Evolutionary conservation across 2,329 filamentous ascomycete genomes (phyloP), one percentile per base, ranked within the genome.

Genomic region (Penicillium paneum): DNA sequence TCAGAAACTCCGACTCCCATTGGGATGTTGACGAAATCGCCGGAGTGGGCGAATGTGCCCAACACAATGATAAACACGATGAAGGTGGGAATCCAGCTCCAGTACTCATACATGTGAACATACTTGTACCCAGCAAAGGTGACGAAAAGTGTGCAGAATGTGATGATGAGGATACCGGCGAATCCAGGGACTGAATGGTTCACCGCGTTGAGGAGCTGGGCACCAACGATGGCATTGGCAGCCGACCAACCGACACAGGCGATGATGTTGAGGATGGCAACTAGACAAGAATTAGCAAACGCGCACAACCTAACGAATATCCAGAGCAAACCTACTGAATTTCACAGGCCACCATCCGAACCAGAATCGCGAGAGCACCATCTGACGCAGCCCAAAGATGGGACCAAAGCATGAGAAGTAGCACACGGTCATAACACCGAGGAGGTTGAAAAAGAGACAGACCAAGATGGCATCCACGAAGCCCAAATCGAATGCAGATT

Each of bases 361-460:
- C 74, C 81, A 91, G 74, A 87, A 91, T 34, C 89, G 80, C 11
- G 86, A 85, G n/a, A 92, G 78, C 1, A 91, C 87, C 85, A 92
- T 91, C 67, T 91, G 89, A 51, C 89, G 83, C 59, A 91, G 78
- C 4, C 89, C 89, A 61, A 90, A 91, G 8, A 76, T 76, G 3
- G 89, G 86, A 3, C 89, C 89, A 66, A 91, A 90, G 17, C 84
- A 89, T 2, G 86, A 88, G 77, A 91, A 91, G 73, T 87, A 90
- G 67, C 83, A 87, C 15, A 90, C 88, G 0, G 88, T 86, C 45
- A 86, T 67, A 45, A 88, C 81, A n/a, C 86, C 88, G 10, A 93
- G 76, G 5, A 90, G 67, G 64, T 91, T 92, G 76, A 92, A 83
- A 74, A 91, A 89, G 49, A 93, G 71, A 55, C 89, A 86, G 31